A percentile compares a stretch with the other conserved stretches of the same genome.
phyloP scores from a whole-genome alignment of 2,329 filamentous ascomycete species.

The Fusarium sp. region DNA sequence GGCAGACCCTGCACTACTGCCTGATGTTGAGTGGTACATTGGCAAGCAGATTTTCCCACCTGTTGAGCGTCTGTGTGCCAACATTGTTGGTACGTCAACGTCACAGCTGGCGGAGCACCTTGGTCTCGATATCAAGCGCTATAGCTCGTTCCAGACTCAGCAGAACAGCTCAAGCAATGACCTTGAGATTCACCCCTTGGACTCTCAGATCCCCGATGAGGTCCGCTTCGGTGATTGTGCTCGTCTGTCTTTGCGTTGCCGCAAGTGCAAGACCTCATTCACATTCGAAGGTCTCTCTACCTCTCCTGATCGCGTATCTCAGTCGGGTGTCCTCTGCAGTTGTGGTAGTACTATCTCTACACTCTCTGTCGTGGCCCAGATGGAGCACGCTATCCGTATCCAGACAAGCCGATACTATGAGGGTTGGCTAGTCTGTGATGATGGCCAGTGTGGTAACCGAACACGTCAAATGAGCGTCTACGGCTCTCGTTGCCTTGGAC shows the following conservation, averaged over 20 bases:
- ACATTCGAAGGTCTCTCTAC: constrained; percentile 79
- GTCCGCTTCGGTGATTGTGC: constrained; percentile 87
- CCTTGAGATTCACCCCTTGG: constrained; percentile 86
- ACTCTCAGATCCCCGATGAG: constrained; percentile 92
- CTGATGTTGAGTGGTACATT: constrained; percentile 97
- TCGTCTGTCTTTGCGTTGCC: constrained; percentile 82
- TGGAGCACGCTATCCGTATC: constrained; percentile 84
- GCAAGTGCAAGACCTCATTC: constrained; percentile 78
- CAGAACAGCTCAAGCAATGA: constrained; percentile 66
- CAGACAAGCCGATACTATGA: constrained; percentile 90
- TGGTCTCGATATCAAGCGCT: constrained; percentile 89
- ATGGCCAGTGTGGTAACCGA: constrained; percentile 84
- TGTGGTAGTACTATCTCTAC: constrained; percentile 75
- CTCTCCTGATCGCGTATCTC: constrained; percentile 70
- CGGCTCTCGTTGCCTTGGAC: constrained; percentile 88
- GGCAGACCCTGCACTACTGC: constrained; percentile 76
- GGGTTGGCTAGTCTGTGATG: constrained; percentile 90
- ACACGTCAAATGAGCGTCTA: constrained; percentile 95
- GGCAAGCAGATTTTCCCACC: constrained; percentile 98
- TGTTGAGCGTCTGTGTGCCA: constrained; percentile 96
- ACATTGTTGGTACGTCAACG: constrained; percentile 92
- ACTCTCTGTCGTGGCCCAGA: constrained; percentile 83
- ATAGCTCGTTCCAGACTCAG: constrained; percentile 63
- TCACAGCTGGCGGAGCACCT: constrained; percentile 91
- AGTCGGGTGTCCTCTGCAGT: constrained; percentile 80